Base-by-base conservation (phyloP, 495 filamentous ascomycete species). In the Talaromyces borbonicus region DNA sequence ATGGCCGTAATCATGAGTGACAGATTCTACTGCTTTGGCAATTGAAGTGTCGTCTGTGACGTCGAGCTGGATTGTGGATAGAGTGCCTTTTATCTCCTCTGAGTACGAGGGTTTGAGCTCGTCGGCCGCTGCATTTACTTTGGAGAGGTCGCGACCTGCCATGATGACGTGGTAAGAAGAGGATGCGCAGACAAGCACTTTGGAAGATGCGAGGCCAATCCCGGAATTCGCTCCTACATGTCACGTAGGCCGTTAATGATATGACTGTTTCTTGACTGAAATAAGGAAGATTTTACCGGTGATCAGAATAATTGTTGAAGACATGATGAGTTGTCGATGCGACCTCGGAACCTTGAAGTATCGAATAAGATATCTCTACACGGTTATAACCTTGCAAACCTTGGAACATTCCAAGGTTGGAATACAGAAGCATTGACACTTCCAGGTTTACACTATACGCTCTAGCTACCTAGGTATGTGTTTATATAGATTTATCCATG, bases 11-110 rank as follows among this genome's bases (percentile, higher is more conserved):
- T 43, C 25, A 24, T 58, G 26, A 15, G 61, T 58, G 5, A 63
- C 51, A 8, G 56, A 22, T 6, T 56, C 42, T 3, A 56, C 66
- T 0, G 61, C 63, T 1, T 36, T 49, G 1, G 58, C 56, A 3
- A 74, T 68, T 43, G 52, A 62, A 2, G 54, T 51, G 11, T 53
- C 48, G 37, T 60, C 56, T 8, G 64, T 57, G n/a, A 76, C 66
- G 50, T 77, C 73, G 4, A 75, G 45, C 6, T 35, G 3, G 2
- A 33, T 14, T 5, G 43, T 32, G 9, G 52, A 43, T 5, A 29
- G n/a, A 8, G 9, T 25, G 27, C 43, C 49, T 40, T 52, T 33
- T 6, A 41, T 14, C 1, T 23, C 36, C 12, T 24, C 5, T 16
- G 38, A 41, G 11, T 5, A 26, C 0, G 20, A 26, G 38, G 22